Base-by-base conservation (phyloP, 2,329 filamentous ascomycete species). In the Colletotrichum gigasporum region DNA sequence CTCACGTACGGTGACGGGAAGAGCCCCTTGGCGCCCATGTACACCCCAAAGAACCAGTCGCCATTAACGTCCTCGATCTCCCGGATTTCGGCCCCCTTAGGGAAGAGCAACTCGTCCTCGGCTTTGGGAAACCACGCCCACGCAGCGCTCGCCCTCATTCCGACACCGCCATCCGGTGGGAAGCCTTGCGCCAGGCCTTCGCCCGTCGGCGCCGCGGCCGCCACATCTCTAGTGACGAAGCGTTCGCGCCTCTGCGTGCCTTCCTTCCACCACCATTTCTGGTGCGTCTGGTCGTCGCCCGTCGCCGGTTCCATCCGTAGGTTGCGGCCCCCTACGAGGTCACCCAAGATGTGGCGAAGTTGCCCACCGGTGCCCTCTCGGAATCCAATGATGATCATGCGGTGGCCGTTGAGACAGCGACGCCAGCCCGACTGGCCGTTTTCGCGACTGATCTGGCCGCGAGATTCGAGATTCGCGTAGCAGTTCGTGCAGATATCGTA, bases 31-130 rank as follows among this genome's bases (percentile, higher is more conserved):
- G 79, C 81, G 0, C 93, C 94, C 79, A 93, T 94, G 81, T 97
- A 97, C 26, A 89, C 88, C 0, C 95, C 95, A 79, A 90, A 91
- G 72, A 86, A 94, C 94, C 94, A 98, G 75, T 97, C 94, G 16
- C 90, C 92, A 74, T 97, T 97, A 48, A 96, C 88, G 75, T 96
- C 91, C 74, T 95, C 91, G 35, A 91, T 88, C 79, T 98, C 95
- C 6, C 85, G 84, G 12, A 98, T 86, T 76, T 96, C 92, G 0
- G 94, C 94, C 9, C 91, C 90, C 52, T 89, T 89, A 0, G 95
- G 95, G 70, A 98, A 97, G 67, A 90, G 77, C 39, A 98, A 78
- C 78, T 98, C 95, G 73, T 97, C 92, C 18, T 81, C 82, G 1
- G 86, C 86, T 0, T 65, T 65, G 0, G 93, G 93, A 72, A 91